phyloP scores from a whole-genome alignment of 169 alveolate species.

The Plasmodium relictum region DNA sequence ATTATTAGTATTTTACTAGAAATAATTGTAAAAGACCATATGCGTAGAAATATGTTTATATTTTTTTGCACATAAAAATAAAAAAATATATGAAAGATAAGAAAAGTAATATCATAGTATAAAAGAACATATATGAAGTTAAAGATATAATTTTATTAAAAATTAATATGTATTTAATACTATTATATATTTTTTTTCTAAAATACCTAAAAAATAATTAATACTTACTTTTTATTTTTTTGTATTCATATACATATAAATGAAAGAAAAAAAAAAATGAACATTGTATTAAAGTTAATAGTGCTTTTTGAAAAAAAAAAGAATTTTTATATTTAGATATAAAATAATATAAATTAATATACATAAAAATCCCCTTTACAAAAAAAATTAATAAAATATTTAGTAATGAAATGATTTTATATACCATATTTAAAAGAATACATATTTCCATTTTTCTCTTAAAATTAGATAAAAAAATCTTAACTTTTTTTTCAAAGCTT shows the following conservation, averaged over 20 bases:
- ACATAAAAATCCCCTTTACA: conserved; percentile 28
- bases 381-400: conserved; percentile 30
- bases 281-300: conserved; percentile 18
- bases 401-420: conserved; percentile 18
- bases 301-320: background rate
- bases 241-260: conserved; percentile 23
- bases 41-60: no score
- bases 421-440: conserved; percentile 12
- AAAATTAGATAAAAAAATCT: conserved; percentile 21
- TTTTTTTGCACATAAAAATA: no score
- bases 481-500: conserved; percentile 14
- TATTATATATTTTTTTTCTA: no score
- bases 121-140: no score
- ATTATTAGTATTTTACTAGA: no score
- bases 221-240: background rate
- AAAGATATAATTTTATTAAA: no score
- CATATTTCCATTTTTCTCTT: conserved; percentile 35
- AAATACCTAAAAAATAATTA: background rate
- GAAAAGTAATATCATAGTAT: no score
- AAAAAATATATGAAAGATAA: no score
- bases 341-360: conserved; percentile 24
- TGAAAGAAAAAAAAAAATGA: conserved; percentile 48
- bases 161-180: no score
- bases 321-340: background rate
- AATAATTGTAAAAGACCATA: no score